phyloP scores from a whole-genome alignment of 768 basidiomycete genomes.

The Porphyrellus cyaneotinctus region DNA sequence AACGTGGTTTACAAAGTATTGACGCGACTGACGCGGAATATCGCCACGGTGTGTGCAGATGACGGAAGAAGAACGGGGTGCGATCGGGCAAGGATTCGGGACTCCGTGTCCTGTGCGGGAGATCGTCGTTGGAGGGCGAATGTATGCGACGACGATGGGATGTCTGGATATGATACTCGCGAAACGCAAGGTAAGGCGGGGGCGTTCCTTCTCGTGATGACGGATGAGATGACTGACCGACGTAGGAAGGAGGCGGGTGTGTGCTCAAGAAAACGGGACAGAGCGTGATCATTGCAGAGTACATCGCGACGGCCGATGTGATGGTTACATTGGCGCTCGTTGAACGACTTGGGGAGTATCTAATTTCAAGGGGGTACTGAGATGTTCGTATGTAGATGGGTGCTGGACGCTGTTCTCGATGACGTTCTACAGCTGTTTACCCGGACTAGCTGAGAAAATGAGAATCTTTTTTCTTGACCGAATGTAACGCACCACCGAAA shows the following conservation, averaged over 20 bases:
- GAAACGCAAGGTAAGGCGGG: conserved; percentile 14
- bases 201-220: background rate
- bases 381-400: conserved; percentile 5
- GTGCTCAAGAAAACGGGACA: conserved; percentile 26
- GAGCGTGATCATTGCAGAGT: conserved; percentile 26
- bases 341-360: conserved; percentile 21
- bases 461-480: too few relatives aligned
- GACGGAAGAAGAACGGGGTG: conserved; percentile 17
- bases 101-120: conserved; percentile 14
- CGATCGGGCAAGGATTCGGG: conserved; percentile 20
- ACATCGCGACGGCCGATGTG: conserved; percentile 6
- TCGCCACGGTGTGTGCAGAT: conserved; percentile 13
- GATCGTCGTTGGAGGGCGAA: conserved; percentile 21
- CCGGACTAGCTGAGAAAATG: background rate
- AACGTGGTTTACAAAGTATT: too few relatives aligned
- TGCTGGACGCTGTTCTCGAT: background rate
- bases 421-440: background rate
- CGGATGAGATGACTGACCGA: background rate
- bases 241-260: conserved; percentile 21
- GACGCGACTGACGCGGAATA: too few relatives aligned
- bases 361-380: conserved; percentile 24
- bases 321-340: conserved; percentile 15
- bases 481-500: too few relatives aligned
- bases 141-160: conserved; percentile 27
- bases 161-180: conserved; percentile 26